Percentiles rank a stretch among this genome's conserved stretches.
These are phyloP conservation scores for Colletotrichum scovillei DNA, from an alignment of 2,329 filamentous ascomycete genomes.

Conservation along the genomic window DNA sequence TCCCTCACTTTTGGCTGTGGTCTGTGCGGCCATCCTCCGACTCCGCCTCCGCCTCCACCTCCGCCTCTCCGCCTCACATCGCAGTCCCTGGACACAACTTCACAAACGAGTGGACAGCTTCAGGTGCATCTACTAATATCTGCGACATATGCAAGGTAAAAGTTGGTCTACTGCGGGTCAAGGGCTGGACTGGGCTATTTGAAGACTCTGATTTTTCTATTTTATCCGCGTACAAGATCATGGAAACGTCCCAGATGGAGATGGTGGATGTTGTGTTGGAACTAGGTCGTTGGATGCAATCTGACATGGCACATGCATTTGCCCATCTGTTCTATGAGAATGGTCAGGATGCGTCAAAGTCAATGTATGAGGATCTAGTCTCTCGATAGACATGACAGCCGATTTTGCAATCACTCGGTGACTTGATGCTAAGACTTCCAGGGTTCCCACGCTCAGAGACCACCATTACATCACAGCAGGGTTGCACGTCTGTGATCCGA, in stretches of 20 bases:
- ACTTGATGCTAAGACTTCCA: neutral
- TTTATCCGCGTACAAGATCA: neutral
- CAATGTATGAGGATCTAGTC: neutral
- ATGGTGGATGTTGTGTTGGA: neutral
- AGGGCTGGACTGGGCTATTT: neutral
- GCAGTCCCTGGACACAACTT: neutral
- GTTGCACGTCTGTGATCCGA: constrained; percentile 2
- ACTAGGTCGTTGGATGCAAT: neutral
- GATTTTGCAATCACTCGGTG: neutral
- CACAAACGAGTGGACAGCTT: neutral
- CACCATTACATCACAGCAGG: neutral
- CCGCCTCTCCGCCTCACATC: neutral
- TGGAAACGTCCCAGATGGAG: neutral
- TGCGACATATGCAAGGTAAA: neutral
- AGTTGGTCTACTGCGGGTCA: neutral
- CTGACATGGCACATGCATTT: neutral
- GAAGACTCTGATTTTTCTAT: neutral
- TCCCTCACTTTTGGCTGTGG: neutral
- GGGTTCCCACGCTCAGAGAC: neutral
- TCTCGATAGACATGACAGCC: neutral
- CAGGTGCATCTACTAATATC: neutral
- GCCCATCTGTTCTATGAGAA: neutral
- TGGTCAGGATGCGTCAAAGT: neutral
- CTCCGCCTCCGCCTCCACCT: constrained; percentile 2
- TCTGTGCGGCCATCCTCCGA: neutral